Base-by-base conservation (phyloP, 2,329 filamentous ascomycete species). In the Malbranchea zuffiana region DNA sequence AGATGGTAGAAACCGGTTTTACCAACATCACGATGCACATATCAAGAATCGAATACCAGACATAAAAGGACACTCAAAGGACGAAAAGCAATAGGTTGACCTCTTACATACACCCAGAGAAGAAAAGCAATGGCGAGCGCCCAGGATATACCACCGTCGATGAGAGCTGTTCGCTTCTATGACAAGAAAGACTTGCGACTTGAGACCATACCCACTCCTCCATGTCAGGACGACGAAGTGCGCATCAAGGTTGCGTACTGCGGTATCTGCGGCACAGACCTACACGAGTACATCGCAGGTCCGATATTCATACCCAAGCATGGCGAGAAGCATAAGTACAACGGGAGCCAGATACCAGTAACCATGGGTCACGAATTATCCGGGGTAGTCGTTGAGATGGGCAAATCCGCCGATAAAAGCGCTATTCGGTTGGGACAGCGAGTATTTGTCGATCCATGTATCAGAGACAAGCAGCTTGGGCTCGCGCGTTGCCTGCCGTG, bases 341-440 rank as follows among this genome's bases (percentile, higher is more conserved):
- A 75, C 0, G 60, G 66, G 20, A 71, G 72, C 39, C 62, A 60
- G 1, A 63, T 74, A 23, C 77, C 75, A 3, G 63, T 79, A 6
- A 75, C 67, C 0, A 60, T 80, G 6, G 77, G 78, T 17, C 77
- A 81, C 49, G 78, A 81, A 50, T 76, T 80, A 53, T 71, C 67
- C 3, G 77, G 76, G 7, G 65, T 67, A 2, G 61, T 81, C 20
- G 62, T 67, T 7, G 72, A 77, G 45, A 57, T 80, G n/a, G 75
- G 75, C 0, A 48, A 60, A 0, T 63, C 57, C 1, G 67, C 75
- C 3, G 47, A 46, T 13, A 38, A 42, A 48, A 0, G 51, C 52
- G 6, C 6, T 17, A 57, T 78, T 32, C 59, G 65, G 28, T 51
- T 69, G 1, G 75, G 75, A 1, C 69, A 80, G 43, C 58, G 63